phyloP scores from a whole-genome alignment of 805 yeast species.

The Brettanomyces sp. region DNA sequence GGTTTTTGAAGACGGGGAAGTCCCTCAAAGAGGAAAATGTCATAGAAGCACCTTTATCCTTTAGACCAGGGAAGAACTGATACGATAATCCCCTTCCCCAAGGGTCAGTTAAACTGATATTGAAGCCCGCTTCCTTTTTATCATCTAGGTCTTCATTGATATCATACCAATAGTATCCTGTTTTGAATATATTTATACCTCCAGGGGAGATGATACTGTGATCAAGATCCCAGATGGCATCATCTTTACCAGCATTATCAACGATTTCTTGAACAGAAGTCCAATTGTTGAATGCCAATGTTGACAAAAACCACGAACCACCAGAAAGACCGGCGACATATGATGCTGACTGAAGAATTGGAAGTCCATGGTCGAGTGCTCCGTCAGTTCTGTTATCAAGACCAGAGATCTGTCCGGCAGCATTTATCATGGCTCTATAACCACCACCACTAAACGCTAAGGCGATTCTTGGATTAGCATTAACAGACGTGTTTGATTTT shows the following conservation, averaged over 20 bases:
- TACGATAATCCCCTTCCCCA: conserved; percentile 75
- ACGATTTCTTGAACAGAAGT: conserved; percentile 56
- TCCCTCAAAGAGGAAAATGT: conserved; percentile 50
- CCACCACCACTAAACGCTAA: conserved; percentile 80
- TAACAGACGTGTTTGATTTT: conserved; percentile 26
- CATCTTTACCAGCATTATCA: conserved; percentile 26
- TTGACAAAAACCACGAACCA: conserved; percentile 73
- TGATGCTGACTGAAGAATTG: conserved; percentile 65
- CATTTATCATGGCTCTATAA: conserved; percentile 77
- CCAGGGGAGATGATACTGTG: conserved; percentile 53
- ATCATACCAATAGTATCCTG: conserved; percentile 43
- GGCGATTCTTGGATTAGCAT: conserved; percentile 34
- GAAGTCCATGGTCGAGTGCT: conserved; percentile 44
- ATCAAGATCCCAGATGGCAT: conserved; percentile 60
- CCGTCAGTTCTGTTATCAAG: conserved; percentile 63
- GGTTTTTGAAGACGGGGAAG: conserved; percentile 49
- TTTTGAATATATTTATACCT: conserved; percentile 47
- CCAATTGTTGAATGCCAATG: conserved; percentile 63
- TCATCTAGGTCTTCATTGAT: conserved; percentile 42
- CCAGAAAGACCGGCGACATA: conserved; percentile 77
- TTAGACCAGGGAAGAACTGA: conserved; percentile 55
- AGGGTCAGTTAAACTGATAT: conserved; percentile 59
- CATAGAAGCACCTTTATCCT: conserved; percentile 56
- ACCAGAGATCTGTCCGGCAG: conserved; percentile 79
- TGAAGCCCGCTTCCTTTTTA: conserved; percentile 57